Base-by-base conservation (phyloP, 208 protist species). In the Leishmania martiniquensis region DNA sequence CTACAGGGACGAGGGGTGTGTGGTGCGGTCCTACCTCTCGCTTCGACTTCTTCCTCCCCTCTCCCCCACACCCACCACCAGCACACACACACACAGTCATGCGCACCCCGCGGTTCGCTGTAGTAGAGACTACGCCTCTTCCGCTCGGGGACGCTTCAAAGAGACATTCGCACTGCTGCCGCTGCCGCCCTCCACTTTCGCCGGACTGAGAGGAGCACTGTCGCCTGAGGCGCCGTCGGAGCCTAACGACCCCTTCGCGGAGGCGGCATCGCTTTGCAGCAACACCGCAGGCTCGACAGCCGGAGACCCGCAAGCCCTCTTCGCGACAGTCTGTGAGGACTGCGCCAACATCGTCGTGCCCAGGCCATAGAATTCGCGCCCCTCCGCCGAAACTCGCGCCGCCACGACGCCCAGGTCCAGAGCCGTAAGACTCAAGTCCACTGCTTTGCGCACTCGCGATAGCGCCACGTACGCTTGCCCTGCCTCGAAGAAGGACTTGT, bases 401-500 rank as follows among this genome's bases (percentile, higher is more conserved):
- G 54, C 3, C 25, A 89, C 63, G 15, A 73, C 78, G 32, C 68
- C 49, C n/a, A 76, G 71, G 42, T 89, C 76, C 10, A 86, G 75
- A 15, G 72, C 81, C 7, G 83, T 83, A 22, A 89, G 54, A 10
- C 65, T 69, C 54, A 96, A 73, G 47, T 90, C 78, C 15, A 52
- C 85, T 13, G 81, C 89, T 1, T 80, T 79, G n/a, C 81, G 81
- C 75, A 88, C 84, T 10, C 84, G 80, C 29, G 91, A 95, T 29
- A 96, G 82, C 44, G 93, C 93, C 74, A 95, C 91, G 78, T 96
- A 96, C 10, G 88, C 89, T 69, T 95, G 91, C 49, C 88, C 89
- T n/a, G 84, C 71, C 67, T 89, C 89, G 75, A 93, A 94, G 20
- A 92, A 89, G 39, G 75, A 68, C 37, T 74, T 67, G 77, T 95